Evolutionary conservation across 163 green algal species (phyloP).

Genomic region (Chlamydomonas reinhardtii): DNA sequence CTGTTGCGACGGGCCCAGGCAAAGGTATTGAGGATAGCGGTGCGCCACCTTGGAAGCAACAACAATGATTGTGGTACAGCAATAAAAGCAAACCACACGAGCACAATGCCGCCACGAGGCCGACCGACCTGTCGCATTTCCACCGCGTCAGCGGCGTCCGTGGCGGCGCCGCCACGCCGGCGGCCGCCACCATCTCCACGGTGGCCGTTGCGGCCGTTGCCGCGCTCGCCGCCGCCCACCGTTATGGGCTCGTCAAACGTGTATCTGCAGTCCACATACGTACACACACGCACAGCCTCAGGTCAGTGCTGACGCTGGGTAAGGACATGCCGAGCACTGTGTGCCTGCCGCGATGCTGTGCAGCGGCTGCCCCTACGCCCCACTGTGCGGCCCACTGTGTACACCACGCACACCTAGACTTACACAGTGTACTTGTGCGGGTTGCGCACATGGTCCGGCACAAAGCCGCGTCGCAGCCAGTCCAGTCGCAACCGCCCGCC

Average conservation of each 20-base stretch:
- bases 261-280: constrained; percentile 1
- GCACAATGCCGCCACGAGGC: no score
- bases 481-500: constrained; percentile 30
- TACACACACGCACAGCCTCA: no score
- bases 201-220: constrained; percentile 22
- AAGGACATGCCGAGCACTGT: no score
- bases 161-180: neutral
- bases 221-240: constrained; percentile 40
- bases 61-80: neutral
- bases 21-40: neutral
- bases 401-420: no score
- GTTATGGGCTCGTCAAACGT: constrained; percentile 53
- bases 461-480: constrained; percentile 46
- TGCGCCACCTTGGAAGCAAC: neutral
- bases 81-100: no score
- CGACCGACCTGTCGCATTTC: constrained; percentile 43
- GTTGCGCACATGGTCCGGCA: constrained; percentile 56
- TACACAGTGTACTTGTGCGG: constrained; percentile 51
- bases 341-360: no score
- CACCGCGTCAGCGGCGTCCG: neutral
- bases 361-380: no score
- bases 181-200: neutral
- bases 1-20: neutral
- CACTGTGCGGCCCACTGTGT: no score
- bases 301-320: no score